Conservation (phyloP, 176 grass and related monocot genomes). For the Aegilops longissima region DNA sequence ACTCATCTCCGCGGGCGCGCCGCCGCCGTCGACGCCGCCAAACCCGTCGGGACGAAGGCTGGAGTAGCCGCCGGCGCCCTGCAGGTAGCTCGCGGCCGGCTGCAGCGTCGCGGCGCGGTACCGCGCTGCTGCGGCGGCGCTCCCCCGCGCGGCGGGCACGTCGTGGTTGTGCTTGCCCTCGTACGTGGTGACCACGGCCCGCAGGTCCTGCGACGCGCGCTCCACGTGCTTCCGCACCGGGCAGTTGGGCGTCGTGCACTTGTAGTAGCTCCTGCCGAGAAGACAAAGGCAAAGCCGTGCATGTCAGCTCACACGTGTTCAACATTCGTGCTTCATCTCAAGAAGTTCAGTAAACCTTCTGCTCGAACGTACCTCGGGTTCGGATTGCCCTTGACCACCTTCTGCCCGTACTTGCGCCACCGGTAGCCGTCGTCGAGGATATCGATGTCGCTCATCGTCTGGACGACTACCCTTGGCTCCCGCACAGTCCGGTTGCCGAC, state of each 20-base stretch:
- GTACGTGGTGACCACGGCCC: constrained; percentile 85
- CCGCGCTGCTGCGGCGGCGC: constrained; percentile 23
- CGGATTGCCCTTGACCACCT: constrained; percentile 71
- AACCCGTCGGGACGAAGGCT: background rate
- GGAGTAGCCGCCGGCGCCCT: constrained; percentile 5
- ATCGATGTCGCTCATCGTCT: constrained; percentile 88
- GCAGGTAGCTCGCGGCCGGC: background rate
- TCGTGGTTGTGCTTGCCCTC: constrained; percentile 93
- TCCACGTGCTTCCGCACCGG: constrained; percentile 90
- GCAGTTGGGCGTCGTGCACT: constrained; percentile 73
- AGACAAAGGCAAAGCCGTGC: background rate
- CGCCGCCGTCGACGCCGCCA: background rate
- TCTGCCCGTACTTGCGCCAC: constrained; percentile 71
- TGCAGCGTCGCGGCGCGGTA: constrained; percentile 20
- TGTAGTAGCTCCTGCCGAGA: constrained; percentile 82
- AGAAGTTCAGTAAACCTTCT: too few species aligned
- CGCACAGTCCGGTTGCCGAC: constrained; percentile 60
- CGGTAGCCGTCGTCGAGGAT: constrained; percentile 72
- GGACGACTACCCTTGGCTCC: constrained; percentile 76
- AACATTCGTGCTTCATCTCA: background rate
- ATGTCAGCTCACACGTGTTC: constrained; percentile 1
- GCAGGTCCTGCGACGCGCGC: constrained; percentile 77
- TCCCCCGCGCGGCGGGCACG: constrained; percentile 75
- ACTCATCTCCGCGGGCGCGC: background rate
- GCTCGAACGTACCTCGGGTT: constrained; percentile 48